phyloP scores from a whole-genome alignment of 1,284 basidiomycete species.

The Ustilago esculenta region DNA sequence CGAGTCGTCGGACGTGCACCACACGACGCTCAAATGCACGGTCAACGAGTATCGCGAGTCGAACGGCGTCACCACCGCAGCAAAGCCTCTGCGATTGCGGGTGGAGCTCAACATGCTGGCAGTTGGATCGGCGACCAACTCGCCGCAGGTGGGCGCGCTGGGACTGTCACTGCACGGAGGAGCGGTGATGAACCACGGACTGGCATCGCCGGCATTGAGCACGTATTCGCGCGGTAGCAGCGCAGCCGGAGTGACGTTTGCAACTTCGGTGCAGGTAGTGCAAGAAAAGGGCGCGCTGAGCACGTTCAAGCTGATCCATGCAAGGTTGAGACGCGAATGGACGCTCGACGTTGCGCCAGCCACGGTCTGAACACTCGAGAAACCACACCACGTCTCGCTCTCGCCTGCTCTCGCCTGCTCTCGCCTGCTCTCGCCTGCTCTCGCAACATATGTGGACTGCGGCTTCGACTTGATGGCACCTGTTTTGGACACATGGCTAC shows the following conservation, averaged over 20 bases:
- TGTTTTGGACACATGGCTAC: too few species aligned
- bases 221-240: conserved; percentile 29
- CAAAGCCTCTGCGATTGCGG: conserved; percentile 62
- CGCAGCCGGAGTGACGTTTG: conserved; percentile 36
- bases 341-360: conserved; percentile 42
- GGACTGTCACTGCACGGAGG: conserved; percentile 28
- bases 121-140: conserved; percentile 47
- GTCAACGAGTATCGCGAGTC: conserved; percentile 53
- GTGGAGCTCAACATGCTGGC: conserved; percentile 63
- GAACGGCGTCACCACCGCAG: conserved; percentile 30
- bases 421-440: too few species aligned
- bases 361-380: conserved; percentile 15
- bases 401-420: too few species aligned
- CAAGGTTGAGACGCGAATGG: conserved; percentile 80
- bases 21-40: conserved; percentile 54
- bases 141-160: conserved; percentile 28
- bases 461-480: too few species aligned
- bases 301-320: conserved; percentile 80
- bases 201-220: conserved; percentile 47
- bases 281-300: conserved; percentile 88
- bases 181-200: conserved; percentile 17
- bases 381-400: too few species aligned
- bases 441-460: too few species aligned
- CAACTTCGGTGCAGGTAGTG: conserved; percentile 76
- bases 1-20: conserved; percentile 67